phyloP scores from a whole-genome alignment of 2,329 filamentous ascomycete genomes.

The Aciculosporium take region DNA sequence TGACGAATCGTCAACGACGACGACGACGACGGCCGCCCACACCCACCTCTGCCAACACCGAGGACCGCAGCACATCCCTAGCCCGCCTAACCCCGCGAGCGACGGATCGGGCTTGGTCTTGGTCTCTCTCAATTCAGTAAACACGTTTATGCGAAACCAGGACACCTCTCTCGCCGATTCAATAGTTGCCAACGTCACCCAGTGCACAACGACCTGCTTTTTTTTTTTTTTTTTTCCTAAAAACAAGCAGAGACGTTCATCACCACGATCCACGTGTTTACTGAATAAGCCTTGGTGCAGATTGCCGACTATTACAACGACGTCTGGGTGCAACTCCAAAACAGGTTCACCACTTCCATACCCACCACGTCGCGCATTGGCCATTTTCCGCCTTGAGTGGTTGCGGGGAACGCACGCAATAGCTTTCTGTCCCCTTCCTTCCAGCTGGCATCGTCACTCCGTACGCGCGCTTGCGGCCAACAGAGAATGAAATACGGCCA shows the following conservation, averaged over 20 bases:
- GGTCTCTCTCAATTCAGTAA: too few species aligned
- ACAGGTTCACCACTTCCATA: too few species aligned
- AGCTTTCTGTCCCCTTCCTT: background rate
- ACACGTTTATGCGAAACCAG: background rate
- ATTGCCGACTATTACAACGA: background rate
- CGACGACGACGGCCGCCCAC: background rate
- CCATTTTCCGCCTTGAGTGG: background rate
- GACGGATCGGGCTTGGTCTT: background rate
- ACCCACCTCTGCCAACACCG: background rate
- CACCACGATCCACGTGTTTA: background rate
- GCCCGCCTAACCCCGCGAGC: background rate
- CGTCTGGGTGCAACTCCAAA: background rate
- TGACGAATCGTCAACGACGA: too few species aligned
- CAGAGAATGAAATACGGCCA: slow-evolving; percentile 26
- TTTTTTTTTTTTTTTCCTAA: too few species aligned
- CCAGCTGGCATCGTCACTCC: background rate
- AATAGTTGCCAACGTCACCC: too few species aligned
- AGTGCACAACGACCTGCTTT: too few species aligned
- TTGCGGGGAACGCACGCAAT: background rate
- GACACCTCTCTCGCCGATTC: background rate
- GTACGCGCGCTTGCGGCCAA: background rate
- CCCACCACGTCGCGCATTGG: background rate
- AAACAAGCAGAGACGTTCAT: background rate
- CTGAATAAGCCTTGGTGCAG: background rate
- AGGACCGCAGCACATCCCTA: background rate